Evolutionary conservation across 2,329 filamentous ascomycete genomes (phyloP).

Genomic region (Colletotrichum tamarilloi): DNA sequence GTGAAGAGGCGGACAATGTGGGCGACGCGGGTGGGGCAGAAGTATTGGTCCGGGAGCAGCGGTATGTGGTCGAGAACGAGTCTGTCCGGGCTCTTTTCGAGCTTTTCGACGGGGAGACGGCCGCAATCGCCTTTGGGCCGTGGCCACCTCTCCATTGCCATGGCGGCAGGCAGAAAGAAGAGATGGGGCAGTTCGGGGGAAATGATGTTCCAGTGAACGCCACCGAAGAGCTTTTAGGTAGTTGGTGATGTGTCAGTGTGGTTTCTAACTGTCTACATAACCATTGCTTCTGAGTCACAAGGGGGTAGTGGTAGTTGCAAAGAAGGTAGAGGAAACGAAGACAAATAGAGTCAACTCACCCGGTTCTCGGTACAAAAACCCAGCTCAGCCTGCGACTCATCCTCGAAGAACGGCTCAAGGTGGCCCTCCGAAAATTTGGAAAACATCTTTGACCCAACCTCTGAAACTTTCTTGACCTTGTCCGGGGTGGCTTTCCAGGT

Average conservation of each 20-base stretch:
- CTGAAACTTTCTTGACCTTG: not conserved
- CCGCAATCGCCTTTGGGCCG: not conserved
- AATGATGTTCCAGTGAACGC: conserved; percentile 1
- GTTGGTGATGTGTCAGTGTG: not conserved
- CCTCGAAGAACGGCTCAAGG: conserved; percentile 1
- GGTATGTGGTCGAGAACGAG: not conserved
- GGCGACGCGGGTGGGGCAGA: not conserved
- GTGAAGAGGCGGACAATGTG: conserved; percentile 37
- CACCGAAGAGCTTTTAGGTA: conserved; percentile 22
- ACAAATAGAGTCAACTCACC: not conserved
- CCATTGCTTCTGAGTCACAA: not conserved
- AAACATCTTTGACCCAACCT: not conserved
- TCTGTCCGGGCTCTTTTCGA: not conserved
- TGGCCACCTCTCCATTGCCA: conserved; percentile 13
- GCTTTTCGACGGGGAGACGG: not conserved
- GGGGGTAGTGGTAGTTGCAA: not conserved
- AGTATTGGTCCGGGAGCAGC: not conserved
- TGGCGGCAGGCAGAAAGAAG: not conserved
- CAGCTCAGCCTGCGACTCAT: not conserved
- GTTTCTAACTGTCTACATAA: not conserved
- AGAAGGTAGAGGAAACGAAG: not conserved
- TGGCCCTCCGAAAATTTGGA: not conserved
- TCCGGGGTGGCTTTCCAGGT: not conserved
- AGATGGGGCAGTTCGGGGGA: not conserved
- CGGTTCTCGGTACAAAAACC: not conserved